Percentiles rank a stretch among this genome's conserved stretches.
Conservation (phyloP, 2,329 filamentous ascomycete genomes). For the Tolypocladium inflatum region DNA sequence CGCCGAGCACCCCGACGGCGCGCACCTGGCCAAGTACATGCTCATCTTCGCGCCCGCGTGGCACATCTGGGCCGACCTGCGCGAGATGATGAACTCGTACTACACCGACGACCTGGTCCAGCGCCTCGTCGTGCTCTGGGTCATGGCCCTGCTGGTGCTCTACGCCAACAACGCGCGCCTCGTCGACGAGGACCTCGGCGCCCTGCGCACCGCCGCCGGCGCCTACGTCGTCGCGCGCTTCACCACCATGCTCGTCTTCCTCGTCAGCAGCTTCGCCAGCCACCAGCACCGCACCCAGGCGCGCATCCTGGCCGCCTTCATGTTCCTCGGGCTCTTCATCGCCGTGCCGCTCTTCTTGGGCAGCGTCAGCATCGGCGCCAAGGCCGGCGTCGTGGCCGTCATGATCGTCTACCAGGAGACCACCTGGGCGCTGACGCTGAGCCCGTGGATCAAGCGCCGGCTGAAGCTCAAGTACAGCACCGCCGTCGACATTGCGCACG, state of each 20-base stretch:
- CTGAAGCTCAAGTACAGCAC: slow-evolving; percentile 34
- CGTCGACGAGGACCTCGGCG: slow-evolving; percentile 31
- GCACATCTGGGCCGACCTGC: slow-evolving; percentile 40
- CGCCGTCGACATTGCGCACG: slow-evolving; percentile 38
- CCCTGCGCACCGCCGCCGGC: slow-evolving; percentile 34
- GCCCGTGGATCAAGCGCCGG: slow-evolving; percentile 31
- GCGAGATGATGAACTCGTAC: slow-evolving; percentile 42
- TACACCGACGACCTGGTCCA: slow-evolving; percentile 40
- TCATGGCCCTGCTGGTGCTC: slow-evolving; percentile 38
- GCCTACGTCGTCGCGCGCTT: slow-evolving; percentile 35
- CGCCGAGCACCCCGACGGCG: slow-evolving; percentile 32
- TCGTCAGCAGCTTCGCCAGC: slow-evolving; percentile 33
- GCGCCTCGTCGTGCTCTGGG: slow-evolving; percentile 37
- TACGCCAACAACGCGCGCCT: slow-evolving; percentile 37
- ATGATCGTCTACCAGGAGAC: slow-evolving; percentile 31
- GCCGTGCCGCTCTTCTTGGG: slow-evolving; percentile 34
- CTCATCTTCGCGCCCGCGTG: slow-evolving; percentile 38
- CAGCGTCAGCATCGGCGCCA: slow-evolving; percentile 25
- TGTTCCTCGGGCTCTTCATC: slow-evolving; percentile 29
- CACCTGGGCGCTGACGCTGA: slow-evolving; percentile 33
- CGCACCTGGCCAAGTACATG: slow-evolving; percentile 35
- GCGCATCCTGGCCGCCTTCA: slow-evolving; percentile 31
- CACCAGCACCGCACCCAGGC: slow-evolving; percentile 37
- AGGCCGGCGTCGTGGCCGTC: slow-evolving; percentile 31
- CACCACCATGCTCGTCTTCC: slow-evolving; percentile 27